Conservation (phyloP, 2,329 filamentous ascomycete genomes). For the Monosporascus sp. region DNA sequence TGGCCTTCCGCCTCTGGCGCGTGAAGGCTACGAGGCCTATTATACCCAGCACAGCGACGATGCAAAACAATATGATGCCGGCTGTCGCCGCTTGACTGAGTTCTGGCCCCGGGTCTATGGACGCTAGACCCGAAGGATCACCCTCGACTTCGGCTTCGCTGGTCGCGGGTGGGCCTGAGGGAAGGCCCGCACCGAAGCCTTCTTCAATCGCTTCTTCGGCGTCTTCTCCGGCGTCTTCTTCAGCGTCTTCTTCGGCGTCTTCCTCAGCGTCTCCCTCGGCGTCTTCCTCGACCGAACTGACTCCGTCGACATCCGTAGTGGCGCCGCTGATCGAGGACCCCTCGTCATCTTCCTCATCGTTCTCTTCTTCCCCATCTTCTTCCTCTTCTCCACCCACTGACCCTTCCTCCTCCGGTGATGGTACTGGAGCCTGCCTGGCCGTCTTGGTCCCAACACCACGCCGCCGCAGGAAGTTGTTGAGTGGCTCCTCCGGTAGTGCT, state of each 20-base stretch:
- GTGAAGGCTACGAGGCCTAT: slow-evolving; percentile 8
- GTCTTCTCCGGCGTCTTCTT: background rate
- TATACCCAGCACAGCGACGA: slow-evolving; percentile 12
- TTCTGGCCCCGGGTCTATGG: slow-evolving; percentile 7
- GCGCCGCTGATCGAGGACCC: slow-evolving; percentile 1
- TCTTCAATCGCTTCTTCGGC: background rate
- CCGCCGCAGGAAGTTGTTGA: slow-evolving; percentile 17
- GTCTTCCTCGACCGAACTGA: background rate
- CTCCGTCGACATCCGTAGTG: background rate
- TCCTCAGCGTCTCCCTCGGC: background rate
- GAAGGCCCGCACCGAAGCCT: background rate
- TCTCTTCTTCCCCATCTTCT: slow-evolving; percentile 1
- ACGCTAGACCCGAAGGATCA: slow-evolving; percentile 5
- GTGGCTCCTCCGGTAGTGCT: slow-evolving; percentile 13
- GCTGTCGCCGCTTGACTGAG: slow-evolving; percentile 13
- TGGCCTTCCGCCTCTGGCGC: slow-evolving; percentile 7
- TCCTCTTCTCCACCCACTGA: slow-evolving; percentile 2
- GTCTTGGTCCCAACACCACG: slow-evolving; percentile 3
- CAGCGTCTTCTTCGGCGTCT: background rate
- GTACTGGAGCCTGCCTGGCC: slow-evolving; percentile 2
- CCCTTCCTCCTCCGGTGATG: background rate
- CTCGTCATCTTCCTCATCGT: slow-evolving; percentile 3
- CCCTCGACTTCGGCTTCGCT: slow-evolving; percentile 3
- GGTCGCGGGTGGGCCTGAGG: background rate
- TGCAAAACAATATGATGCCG: slow-evolving; percentile 16